Conservation (phyloP, 768 basidiomycete species). For the Rhodotorula kratochvilovae region DNA sequence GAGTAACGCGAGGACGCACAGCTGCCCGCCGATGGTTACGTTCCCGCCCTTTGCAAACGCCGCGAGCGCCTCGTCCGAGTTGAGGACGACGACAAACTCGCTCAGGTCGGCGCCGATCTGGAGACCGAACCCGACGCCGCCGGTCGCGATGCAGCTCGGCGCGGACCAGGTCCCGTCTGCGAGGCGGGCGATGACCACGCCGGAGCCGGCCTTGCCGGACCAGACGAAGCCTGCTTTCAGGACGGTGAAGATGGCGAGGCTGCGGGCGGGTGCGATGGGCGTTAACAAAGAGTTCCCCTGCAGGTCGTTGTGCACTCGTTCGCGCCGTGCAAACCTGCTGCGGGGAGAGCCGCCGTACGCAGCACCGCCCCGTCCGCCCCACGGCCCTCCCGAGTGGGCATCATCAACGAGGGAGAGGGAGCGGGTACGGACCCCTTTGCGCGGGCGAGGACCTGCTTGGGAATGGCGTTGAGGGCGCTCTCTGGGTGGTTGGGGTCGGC, state of each 20-base stretch:
- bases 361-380: too few species aligned
- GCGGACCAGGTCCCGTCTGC: conserved; percentile 85
- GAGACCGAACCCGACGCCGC: conserved; percentile 87
- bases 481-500: conserved; percentile 82
- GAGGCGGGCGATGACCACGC: conserved; percentile 82
- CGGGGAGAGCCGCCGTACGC: too few species aligned
- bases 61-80: conserved; percentile 88
- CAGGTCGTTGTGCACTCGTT: too few species aligned
- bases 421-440: too few species aligned
- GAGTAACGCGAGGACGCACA: conserved; percentile 55
- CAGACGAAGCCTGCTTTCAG: conserved; percentile 78
- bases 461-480: conserved; percentile 88
- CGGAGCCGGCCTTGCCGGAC: conserved; percentile 89
- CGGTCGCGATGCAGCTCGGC: conserved; percentile 93
- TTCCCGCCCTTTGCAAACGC: conserved; percentile 96
- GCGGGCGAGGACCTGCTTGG: conserved; percentile 80
- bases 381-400: too few species aligned
- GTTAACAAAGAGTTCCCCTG: too few species aligned
- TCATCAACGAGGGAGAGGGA: too few species aligned
- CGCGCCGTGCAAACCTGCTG: too few species aligned
- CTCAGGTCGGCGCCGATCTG: conserved; percentile 88
- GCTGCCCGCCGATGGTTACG: conserved; percentile 86
- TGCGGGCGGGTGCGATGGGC: too few species aligned
- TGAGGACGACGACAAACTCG: conserved; percentile 90
- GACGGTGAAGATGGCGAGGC: conserved; percentile 83